A percentile compares a stretch with the other conserved stretches of the same genome.
These are phyloP conservation scores for Fusarium nygamai DNA, from an alignment of 2,329 filamentous ascomycete genomes.

Conservation along the genomic window DNA sequence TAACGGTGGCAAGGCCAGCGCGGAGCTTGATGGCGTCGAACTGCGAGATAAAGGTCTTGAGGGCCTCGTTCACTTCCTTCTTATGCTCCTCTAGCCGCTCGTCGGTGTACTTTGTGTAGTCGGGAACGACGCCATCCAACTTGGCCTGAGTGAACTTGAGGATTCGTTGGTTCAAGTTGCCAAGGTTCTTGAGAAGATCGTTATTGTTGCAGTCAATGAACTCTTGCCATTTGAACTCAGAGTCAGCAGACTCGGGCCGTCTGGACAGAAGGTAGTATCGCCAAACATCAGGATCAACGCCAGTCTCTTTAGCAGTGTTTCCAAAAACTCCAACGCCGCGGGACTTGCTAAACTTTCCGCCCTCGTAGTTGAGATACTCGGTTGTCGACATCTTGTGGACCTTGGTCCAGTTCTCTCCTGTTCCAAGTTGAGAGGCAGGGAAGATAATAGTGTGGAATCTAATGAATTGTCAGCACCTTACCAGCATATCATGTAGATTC, in stretches of 20 bases:
- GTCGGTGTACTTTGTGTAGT: constrained; percentile 65
- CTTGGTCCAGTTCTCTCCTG: constrained; percentile 87
- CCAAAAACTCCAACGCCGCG: constrained; percentile 91
- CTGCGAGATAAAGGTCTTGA: constrained; percentile 74
- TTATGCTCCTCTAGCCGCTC: constrained; percentile 64
- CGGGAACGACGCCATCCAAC: constrained; percentile 75
- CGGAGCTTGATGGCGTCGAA: constrained; percentile 79
- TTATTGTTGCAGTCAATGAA: constrained; percentile 90
- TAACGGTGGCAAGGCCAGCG: constrained; percentile 70
- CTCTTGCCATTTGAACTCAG: constrained; percentile 87
- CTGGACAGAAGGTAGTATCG: constrained; percentile 89
- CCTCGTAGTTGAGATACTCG: constrained; percentile 87
- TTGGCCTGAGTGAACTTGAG: constrained; percentile 82
- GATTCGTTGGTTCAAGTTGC: constrained; percentile 78
- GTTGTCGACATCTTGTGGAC: constrained; percentile 89
- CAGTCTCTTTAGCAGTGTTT: constrained; percentile 87
- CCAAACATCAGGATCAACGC: constrained; percentile 88
- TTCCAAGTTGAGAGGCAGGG: constrained; percentile 86
- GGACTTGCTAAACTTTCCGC: constrained; percentile 93
- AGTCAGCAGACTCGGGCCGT: constrained; percentile 85
- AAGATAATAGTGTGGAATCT: constrained; percentile 84
- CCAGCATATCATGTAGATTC: background rate
- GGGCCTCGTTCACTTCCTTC: constrained; percentile 70
- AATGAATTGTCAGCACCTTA: constrained; percentile 5
- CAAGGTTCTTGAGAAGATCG: constrained; percentile 80